These are phyloP conservation scores for Entonaema liquescens DNA, from an alignment of 495 filamentous ascomycete genomes.

Conservation along the genomic window DNA sequence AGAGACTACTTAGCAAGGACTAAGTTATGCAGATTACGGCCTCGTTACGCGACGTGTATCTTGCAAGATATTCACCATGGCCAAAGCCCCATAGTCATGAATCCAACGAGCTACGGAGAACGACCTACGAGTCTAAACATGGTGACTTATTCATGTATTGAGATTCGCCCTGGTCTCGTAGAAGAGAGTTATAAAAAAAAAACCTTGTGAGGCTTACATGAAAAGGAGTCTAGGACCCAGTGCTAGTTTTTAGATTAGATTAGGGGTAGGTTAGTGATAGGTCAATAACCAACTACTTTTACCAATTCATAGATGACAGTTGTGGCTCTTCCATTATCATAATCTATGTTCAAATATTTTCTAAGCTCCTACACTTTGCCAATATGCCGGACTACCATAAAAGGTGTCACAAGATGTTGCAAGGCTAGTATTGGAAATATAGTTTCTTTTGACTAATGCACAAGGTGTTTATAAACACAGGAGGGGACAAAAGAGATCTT, in stretches of 20 bases:
- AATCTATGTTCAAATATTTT: slow-evolving; percentile 7
- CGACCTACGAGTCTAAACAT: no score
- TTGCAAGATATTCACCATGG: background rate
- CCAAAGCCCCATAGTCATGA: background rate
- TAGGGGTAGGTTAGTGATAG: background rate
- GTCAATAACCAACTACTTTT: background rate
- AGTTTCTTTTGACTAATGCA: slow-evolving; percentile 51
- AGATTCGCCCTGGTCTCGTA: background rate
- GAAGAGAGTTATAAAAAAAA: background rate
- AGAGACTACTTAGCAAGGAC: background rate
- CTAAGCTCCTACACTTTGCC: background rate
- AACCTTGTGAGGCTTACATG: background rate
- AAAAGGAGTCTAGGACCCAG: background rate
- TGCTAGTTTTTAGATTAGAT: background rate
- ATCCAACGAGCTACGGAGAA: background rate
- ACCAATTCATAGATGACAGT: background rate
- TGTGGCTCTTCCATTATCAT: slow-evolving; percentile 7
- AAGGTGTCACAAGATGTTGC: background rate
- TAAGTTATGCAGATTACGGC: background rate
- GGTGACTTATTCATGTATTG: no score
- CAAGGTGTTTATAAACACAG: slow-evolving; percentile 50
- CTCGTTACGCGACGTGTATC: background rate
- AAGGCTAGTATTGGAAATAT: slow-evolving; percentile 21
- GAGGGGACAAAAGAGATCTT: slow-evolving; percentile 56
- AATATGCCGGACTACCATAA: slow-evolving; percentile 1